Evolutionary conservation across 164 flowering plant genomes (phyloP), one percentile per base, ranked within the genome.

Genomic region (Platanus orientalis): DNA sequence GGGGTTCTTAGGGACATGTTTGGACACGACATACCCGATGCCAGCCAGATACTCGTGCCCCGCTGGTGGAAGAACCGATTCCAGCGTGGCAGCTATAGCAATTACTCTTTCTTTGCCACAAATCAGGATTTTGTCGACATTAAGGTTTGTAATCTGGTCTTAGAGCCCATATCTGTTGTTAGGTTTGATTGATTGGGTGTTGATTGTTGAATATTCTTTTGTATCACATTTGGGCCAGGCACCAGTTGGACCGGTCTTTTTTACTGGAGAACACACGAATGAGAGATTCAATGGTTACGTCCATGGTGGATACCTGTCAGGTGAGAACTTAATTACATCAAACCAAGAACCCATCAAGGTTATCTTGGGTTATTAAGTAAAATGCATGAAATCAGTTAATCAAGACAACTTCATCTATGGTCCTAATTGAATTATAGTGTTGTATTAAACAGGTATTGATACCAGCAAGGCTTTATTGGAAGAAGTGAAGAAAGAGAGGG

Each of bases 41-140:
- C 98, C 60, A 77, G 68, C 0, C 79, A 83, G 54, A 88, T 93
- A 27, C 81, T 84, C 24, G 96, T 93, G 52, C 98, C 98, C 42
- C 89, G 89, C n/a, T 93, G 98, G 98, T 93, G 93, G 93, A 90
- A 75, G 70, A 88, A 93, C 67, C 75, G 94, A 29, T 93, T 93
- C 78, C 98, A 93, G 78, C 85, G 94, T 45, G 94, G 98, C 36
- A 88, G 98, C 80, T 93, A 93, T 68, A 90, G 96, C 74, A 90
- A 93, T 68, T 93, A 90, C 73, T 96, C 96, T 50, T 75, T 90
- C 36, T 73, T 83, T 24, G 71, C 78, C 27, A 78, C 84, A 54
- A 68, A 68, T 27, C 82, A 83, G 70, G 81, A 75, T 32, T 71
- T 85, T 51, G 73, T 69, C 4, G 70, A 79, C 39, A 82, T 92